These are phyloP conservation scores for Avicennia marina DNA, from an alignment of 257 asterid species.

Conservation along the genomic window DNA sequence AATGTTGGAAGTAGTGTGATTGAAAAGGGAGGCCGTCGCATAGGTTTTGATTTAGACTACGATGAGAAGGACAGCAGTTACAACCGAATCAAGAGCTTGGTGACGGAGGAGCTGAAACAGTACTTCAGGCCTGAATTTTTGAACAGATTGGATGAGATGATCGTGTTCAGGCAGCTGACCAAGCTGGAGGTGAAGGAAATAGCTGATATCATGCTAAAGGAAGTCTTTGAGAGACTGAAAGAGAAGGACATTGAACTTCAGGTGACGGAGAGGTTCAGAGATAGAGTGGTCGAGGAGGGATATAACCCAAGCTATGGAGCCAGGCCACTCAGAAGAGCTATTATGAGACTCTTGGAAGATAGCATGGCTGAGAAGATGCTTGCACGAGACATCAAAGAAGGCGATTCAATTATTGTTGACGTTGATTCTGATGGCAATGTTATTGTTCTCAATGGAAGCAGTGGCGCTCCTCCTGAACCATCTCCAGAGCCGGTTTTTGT, in stretches of 20 bases:
- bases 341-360: slow-evolving; percentile 75
- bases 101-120: slow-evolving; percentile 61
- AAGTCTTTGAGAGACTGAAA: slow-evolving; percentile 58
- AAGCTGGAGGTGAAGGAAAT: slow-evolving; percentile 72
- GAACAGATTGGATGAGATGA: slow-evolving; percentile 77
- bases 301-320: slow-evolving; percentile 78
- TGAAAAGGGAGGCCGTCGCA: slow-evolving; percentile 53
- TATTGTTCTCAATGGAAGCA: neutral
- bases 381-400: slow-evolving; percentile 58
- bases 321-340: slow-evolving; percentile 81
- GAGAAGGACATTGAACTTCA: slow-evolving; percentile 56
- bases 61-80: slow-evolving; percentile 67
- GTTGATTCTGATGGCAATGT: slow-evolving; percentile 47
- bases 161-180: slow-evolving; percentile 71
- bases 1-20: slow-evolving; percentile 73
- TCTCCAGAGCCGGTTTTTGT: neutral
- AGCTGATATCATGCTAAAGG: slow-evolving; percentile 66
- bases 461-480: neutral
- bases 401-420: slow-evolving; percentile 56
- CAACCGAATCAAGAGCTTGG: slow-evolving; percentile 58
- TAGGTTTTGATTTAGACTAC: slow-evolving; percentile 56
- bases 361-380: slow-evolving; percentile 84
- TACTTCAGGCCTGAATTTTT: slow-evolving; percentile 77
- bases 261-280: slow-evolving; percentile 58
- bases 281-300: slow-evolving; percentile 63